Conservation (phyloP, 192 early-diverging fungal species). For the Backusella tuberculispora region DNA sequence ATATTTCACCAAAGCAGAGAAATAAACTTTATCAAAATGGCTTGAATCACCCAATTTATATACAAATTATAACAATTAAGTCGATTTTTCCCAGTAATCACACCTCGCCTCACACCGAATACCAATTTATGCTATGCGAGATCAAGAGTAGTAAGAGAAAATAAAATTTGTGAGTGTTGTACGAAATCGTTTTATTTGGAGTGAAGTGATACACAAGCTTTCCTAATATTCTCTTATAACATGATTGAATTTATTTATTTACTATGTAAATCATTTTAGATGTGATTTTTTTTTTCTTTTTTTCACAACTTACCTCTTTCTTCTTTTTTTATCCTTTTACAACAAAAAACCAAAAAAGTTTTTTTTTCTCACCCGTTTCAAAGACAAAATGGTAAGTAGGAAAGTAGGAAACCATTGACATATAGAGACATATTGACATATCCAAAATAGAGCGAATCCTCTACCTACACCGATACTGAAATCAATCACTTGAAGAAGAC, state of each 20-base stretch:
- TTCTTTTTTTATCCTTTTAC: constrained; percentile 7
- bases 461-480: constrained; percentile 33
- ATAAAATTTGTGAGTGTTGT: not conserved
- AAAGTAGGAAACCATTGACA: not conserved
- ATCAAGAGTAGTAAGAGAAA: not conserved
- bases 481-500: constrained; percentile 27
- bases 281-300: not conserved
- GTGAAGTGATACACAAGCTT: constrained; percentile 14
- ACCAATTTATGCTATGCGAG: not conserved
- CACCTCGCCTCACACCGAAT: constrained; percentile 4
- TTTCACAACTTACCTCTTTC: not conserved
- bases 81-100: not conserved
- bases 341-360: not conserved
- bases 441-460: constrained; percentile 16
- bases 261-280: constrained; percentile 6
- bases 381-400: constrained; percentile 11
- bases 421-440: not conserved
- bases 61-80: not conserved
- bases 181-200: constrained; percentile 6
- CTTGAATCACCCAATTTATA: not conserved
- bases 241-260: constrained; percentile 10
- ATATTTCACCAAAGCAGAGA: no score
- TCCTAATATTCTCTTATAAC: constrained; percentile 17
- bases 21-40: no score
- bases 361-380: constrained; percentile 14